Evolutionary conservation across 2,329 filamentous ascomycete genomes (phyloP).

Genomic region (Claviceps fusiformis): DNA sequence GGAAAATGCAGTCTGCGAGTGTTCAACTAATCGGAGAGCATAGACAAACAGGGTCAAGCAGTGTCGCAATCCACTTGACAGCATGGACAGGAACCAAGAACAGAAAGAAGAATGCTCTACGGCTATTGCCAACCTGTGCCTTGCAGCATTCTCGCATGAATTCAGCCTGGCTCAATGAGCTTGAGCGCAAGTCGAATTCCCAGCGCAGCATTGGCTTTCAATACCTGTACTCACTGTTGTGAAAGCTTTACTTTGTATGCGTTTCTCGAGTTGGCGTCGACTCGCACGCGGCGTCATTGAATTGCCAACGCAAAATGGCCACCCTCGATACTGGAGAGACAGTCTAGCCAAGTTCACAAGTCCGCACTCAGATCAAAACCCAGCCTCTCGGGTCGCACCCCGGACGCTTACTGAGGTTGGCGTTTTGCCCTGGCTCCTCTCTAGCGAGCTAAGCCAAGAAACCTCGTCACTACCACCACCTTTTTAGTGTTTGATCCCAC

Average conservation of each 20-base stretch:
- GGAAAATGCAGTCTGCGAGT: background rate
- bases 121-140: background rate
- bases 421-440: background rate
- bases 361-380: constrained; percentile 9
- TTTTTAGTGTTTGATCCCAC: background rate
- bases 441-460: background rate
- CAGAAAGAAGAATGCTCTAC: background rate
- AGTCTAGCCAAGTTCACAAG: background rate
- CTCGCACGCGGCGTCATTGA: background rate
- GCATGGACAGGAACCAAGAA: background rate
- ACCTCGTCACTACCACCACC: background rate
- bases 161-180: background rate
- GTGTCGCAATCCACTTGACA: background rate
- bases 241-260: background rate
- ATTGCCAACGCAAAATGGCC: background rate
- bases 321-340: background rate
- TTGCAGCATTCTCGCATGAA: constrained; percentile 1
- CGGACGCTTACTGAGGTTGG: background rate
- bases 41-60: background rate
- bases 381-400: constrained; percentile 8
- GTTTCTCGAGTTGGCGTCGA: background rate
- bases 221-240: background rate
- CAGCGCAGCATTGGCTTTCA: background rate
- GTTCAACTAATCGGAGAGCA: background rate
- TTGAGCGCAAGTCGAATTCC: background rate